Evolutionary conservation across 257 asterid genomes (phyloP), one percentile per base, ranked within the genome.

Genomic region (Verbascum thapsus): DNA sequence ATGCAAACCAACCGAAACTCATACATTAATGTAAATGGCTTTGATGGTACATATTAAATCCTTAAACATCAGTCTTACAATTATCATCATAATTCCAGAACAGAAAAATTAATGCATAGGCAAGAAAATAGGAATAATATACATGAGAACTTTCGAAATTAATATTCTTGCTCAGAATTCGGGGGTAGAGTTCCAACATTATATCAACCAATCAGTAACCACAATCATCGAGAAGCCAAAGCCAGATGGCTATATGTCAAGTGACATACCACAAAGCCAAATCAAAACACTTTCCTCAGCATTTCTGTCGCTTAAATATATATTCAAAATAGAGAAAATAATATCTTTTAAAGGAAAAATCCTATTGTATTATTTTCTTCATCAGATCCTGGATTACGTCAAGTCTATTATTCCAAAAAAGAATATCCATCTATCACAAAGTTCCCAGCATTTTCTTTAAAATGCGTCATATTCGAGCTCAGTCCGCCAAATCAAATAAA

Each of bases 61-160:
- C 53, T 58, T 50, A 49, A 44, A 49, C n/a, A 63, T 56, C 58
- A 26, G 19, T 63, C n/a, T 48, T 39, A 22, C 53, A 32, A 12
- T 17, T 58, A 10, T 16, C 52, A 26, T 18, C 38, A 45, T 16
- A 37, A 44, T 62, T 40, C 30, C 50, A 56, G 30, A 8, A 42
- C 13, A n/a, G 6, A 16, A 26, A 57, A 42, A 16, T 16, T 19
- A 19, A 59, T 3, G 11, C 8, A 52, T 44, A 44, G 26, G 51
- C 16, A 59, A 32, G 10, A 44, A 8, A 42, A 56, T 56, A 67
- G 20, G 45, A 67, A 59, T n/a, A 37, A 43, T 32, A 17, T 0
- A 16, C 53, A 32, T 9, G 2, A 42, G 23, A 66, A 15, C 50
- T 17, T 41, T 20, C 30, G 64, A 55, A 42, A 26, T 26, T 34